These are phyloP conservation scores for Podospora didyma DNA, from an alignment of 495 filamentous ascomycete genomes.

Conservation along the genomic window DNA sequence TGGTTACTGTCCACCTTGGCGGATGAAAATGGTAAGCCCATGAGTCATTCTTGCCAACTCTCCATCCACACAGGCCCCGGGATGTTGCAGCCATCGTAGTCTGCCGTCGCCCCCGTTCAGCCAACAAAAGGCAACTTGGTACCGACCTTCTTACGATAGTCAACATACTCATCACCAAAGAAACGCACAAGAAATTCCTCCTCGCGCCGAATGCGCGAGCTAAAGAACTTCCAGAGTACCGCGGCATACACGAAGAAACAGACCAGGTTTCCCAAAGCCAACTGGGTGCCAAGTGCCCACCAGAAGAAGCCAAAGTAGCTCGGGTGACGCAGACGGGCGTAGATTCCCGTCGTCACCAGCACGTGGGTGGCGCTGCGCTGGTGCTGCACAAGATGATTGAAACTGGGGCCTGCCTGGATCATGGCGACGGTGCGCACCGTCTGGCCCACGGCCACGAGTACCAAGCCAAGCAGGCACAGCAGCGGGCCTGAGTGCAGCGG, in stretches of 20 bases:
- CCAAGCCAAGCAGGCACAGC: constrained; percentile 52
- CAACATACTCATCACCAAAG: constrained; percentile 78
- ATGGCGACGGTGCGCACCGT: constrained; percentile 71
- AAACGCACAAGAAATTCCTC: constrained; percentile 74
- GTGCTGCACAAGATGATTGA: constrained; percentile 82
- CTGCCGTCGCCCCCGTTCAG: background rate
- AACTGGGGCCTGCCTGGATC: constrained; percentile 83
- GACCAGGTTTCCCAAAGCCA: constrained; percentile 79
- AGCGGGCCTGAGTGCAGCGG: constrained; percentile 28
- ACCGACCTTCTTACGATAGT: constrained; percentile 65
- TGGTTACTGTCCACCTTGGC: too few relatives aligned
- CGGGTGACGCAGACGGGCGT: constrained; percentile 68
- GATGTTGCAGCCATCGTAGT: too few relatives aligned
- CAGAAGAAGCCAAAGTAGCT: constrained; percentile 97
- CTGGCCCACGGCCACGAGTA: constrained; percentile 68
- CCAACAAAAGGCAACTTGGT: constrained; percentile 67
- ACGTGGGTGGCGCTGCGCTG: constrained; percentile 61
- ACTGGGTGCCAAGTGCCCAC: constrained; percentile 93
- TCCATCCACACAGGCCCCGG: too few relatives aligned
- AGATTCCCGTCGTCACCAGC: constrained; percentile 72
- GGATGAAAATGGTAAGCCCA: too few relatives aligned
- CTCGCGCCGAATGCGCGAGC: constrained; percentile 67
- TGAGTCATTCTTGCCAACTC: too few relatives aligned
- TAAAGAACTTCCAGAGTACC: constrained; percentile 84
- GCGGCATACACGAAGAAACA: constrained; percentile 70